Percentiles rank a stretch among this genome's conserved stretches.
Conservation (phyloP, 2,329 filamentous ascomycete species). For the Sporothrix curviconia region DNA sequence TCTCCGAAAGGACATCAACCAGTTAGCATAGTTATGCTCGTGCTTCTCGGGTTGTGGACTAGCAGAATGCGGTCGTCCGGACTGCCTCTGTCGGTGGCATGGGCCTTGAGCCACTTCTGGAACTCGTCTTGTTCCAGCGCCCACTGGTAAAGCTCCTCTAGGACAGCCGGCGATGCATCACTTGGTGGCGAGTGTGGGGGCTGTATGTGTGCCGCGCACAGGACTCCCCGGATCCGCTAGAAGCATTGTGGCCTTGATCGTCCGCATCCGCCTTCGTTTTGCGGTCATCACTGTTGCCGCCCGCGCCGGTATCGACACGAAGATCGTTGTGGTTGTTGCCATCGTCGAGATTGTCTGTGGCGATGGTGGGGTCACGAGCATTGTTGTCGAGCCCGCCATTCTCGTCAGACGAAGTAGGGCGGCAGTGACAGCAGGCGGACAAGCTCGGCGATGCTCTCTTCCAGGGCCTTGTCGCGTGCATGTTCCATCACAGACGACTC, state of each 20-base stretch:
- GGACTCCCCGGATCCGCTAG: not conserved
- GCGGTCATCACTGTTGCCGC: not conserved
- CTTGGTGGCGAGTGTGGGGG: not conserved
- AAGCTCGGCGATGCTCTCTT: conserved; percentile 6
- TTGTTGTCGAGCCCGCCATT: not conserved
- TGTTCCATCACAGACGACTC: conserved; percentile 3
- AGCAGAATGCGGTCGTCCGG: not conserved
- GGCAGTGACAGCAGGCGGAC: not conserved
- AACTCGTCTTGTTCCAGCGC: not conserved
- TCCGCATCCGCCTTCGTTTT: not conserved
- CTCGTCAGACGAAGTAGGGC: not conserved
- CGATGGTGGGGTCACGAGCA: no score
- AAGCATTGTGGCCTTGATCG: not conserved
- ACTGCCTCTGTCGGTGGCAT: not conserved
- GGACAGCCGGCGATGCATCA: not conserved
- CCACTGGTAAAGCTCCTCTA: not conserved
- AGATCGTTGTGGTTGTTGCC: no score
- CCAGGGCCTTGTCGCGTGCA: not conserved
- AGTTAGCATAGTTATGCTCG: not conserved
- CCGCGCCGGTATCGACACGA: not conserved
- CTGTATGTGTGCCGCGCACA: not conserved
- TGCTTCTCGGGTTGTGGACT: not conserved
- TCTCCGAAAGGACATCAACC: not conserved
- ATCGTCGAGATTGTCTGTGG: no score
- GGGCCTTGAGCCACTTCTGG: not conserved